phyloP scores from a whole-genome alignment of 2,329 filamentous ascomycete genomes.

The Fusarium verrucosum region DNA sequence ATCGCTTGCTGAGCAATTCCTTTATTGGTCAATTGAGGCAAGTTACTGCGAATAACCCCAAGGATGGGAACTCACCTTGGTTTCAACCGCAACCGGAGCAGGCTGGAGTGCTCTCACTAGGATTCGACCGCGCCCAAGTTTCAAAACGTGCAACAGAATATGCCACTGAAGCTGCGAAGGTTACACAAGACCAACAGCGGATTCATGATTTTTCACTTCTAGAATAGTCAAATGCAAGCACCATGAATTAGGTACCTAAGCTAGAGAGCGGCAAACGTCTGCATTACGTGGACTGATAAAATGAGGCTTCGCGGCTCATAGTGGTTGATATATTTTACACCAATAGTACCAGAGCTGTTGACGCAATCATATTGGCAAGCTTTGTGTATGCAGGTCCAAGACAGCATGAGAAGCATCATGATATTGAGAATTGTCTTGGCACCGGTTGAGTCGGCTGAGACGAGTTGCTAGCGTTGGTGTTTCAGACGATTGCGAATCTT shows the following conservation, averaged over 20 bases:
- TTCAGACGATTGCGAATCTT: conserved; percentile 17
- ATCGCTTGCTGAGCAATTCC: neutral
- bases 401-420: conserved; percentile 2
- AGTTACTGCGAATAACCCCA: neutral
- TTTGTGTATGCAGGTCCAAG: conserved; percentile 3
- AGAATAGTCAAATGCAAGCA: neutral
- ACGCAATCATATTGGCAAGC: conserved; percentile 6
- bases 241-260: neutral
- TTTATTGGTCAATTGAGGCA: neutral
- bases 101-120: neutral
- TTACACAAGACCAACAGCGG: neutral
- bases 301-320: conserved; percentile 21
- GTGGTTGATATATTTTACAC: conserved; percentile 13
- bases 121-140: neutral
- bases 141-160: neutral
- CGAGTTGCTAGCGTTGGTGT: conserved; percentile 5
- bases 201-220: neutral
- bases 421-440: conserved; percentile 19
- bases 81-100: no score
- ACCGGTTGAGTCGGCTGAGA: conserved; percentile 24
- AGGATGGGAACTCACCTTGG: neutral
- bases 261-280: neutral
- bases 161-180: neutral
- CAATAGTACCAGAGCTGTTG: conserved; percentile 17
- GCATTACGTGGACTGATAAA: conserved; percentile 28